Percentiles rank a stretch among this genome's conserved stretches.
These are phyloP conservation scores for Cyclotella cryptica DNA, from an alignment of 108 stramenopile genomes.

Conservation along the genomic window DNA sequence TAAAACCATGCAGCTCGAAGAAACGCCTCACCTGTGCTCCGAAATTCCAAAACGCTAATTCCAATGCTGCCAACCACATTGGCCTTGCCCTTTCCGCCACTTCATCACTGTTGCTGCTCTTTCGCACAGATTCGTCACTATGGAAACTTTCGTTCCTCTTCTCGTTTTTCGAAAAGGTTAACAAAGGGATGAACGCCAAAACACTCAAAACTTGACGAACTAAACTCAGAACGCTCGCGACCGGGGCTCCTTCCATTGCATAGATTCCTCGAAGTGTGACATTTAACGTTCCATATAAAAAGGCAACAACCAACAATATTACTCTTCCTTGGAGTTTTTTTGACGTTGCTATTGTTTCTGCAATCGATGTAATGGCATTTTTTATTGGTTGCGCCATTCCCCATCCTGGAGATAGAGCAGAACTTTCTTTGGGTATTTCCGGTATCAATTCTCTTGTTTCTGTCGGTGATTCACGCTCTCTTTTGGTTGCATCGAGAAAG, in stretches of 20 bases:
- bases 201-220: slow-evolving; percentile 60
- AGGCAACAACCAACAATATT: slow-evolving; percentile 57
- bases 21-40: slow-evolving; percentile 58
- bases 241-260: slow-evolving; percentile 50
- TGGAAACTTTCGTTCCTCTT: background rate
- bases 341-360: slow-evolving; percentile 20
- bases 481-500: slow-evolving; percentile 18
- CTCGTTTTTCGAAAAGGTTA: slow-evolving; percentile 16
- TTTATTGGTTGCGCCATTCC: background rate
- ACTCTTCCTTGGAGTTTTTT: slow-evolving; percentile 45
- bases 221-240: slow-evolving; percentile 55
- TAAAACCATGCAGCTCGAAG: too few species aligned
- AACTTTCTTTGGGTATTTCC: background rate
- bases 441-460: background rate
- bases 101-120: background rate
- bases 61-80: slow-evolving; percentile 57
- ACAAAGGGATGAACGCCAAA: slow-evolving; percentile 58
- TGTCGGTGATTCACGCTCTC: background rate
- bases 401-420: background rate
- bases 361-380: slow-evolving; percentile 4
- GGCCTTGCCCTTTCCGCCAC: slow-evolving; percentile 12
- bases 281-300: slow-evolving; percentile 71
- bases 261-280: slow-evolving; percentile 63
- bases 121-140: slow-evolving; percentile 1
- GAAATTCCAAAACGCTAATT: slow-evolving; percentile 71